Conservation (phyloP, 108 stramenopile species). For the Stephanodiscus minutulus region DNA sequence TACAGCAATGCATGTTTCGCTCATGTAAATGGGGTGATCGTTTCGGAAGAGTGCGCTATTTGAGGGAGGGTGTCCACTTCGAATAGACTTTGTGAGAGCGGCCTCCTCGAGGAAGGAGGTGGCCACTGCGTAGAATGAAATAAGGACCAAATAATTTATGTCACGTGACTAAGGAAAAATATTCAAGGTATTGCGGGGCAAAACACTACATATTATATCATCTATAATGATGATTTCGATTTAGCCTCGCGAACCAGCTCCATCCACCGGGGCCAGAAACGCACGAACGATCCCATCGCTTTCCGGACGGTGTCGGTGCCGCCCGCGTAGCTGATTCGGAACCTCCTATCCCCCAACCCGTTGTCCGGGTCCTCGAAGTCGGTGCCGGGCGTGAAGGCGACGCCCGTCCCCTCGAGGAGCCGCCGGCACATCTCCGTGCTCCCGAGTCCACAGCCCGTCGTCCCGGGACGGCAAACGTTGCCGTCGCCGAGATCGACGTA, state of each 20-base stretch:
- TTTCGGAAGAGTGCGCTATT: too few relatives aligned
- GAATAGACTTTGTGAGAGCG: too few relatives aligned
- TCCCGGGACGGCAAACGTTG: constrained; percentile 49
- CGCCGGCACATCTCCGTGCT: constrained; percentile 65
- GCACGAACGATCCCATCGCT: constrained; percentile 72
- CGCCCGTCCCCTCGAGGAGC: constrained; percentile 75
- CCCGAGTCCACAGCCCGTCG: constrained; percentile 56
- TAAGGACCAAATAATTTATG: neutral
- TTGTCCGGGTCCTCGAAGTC: constrained; percentile 89
- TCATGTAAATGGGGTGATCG: too few relatives aligned
- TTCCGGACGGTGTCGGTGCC: constrained; percentile 60
- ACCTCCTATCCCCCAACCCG: constrained; percentile 72
- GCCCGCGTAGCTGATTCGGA: constrained; percentile 88
- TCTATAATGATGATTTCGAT: neutral
- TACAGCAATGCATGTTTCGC: too few relatives aligned
- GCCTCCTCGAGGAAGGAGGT: too few relatives aligned
- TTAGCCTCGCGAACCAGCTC: constrained; percentile 44
- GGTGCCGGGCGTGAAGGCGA: constrained; percentile 89
- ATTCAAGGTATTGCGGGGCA: neutral
- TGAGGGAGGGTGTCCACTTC: too few relatives aligned
- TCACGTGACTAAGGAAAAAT: neutral
- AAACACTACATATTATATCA: neutral
- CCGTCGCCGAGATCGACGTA: constrained; percentile 85
- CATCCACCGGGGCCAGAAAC: constrained; percentile 71
- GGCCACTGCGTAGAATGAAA: too few relatives aligned